Evolutionary conservation across 768 basidiomycete species (phyloP).

Genomic region (Termitomyces titanicus): DNA sequence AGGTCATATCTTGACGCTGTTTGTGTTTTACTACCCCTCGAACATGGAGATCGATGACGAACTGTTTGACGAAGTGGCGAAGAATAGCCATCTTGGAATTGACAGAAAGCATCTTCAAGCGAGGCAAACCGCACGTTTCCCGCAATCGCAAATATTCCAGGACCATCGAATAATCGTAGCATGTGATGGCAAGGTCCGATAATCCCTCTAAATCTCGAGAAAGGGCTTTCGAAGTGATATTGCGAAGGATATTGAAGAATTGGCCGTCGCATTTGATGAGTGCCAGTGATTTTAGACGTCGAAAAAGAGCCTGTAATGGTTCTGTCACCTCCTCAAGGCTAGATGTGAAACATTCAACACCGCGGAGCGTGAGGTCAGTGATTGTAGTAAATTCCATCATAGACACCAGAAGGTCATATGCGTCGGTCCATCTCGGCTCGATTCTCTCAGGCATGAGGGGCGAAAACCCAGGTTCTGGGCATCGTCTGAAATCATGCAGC

Average conservation of each 20-base stretch:
- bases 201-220: slow-evolving; percentile 2
- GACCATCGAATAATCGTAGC: slow-evolving; percentile 10
- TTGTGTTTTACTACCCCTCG: slow-evolving; percentile 1
- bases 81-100: slow-evolving; percentile 14
- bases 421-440: slow-evolving; percentile 7
- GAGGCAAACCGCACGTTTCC: slow-evolving; percentile 9
- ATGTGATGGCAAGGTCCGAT: slow-evolving; percentile 14
- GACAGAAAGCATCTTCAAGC: slow-evolving; percentile 10
- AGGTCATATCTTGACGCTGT: neutral
- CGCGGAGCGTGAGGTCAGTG: slow-evolving; percentile 11
- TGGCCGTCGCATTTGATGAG: slow-evolving; percentile 12
- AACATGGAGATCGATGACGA: slow-evolving; percentile 5
- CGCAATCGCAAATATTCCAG: slow-evolving; percentile 13
- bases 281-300: slow-evolving; percentile 8
- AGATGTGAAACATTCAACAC: slow-evolving; percentile 15
- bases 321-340: slow-evolving; percentile 6
- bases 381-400: slow-evolving; percentile 9
- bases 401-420: slow-evolving; percentile 4
- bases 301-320: slow-evolving; percentile 9
- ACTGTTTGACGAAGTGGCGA: slow-evolving; percentile 9
- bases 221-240: slow-evolving; percentile 3
- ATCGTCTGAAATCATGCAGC: slow-evolving; percentile 15
- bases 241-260: slow-evolving; percentile 11
- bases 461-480: slow-evolving; percentile 6
- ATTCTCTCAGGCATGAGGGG: neutral